Evolutionary conservation across 495 filamentous ascomycete species (phyloP).

Genomic region (Podospora pseudoanserina): DNA sequence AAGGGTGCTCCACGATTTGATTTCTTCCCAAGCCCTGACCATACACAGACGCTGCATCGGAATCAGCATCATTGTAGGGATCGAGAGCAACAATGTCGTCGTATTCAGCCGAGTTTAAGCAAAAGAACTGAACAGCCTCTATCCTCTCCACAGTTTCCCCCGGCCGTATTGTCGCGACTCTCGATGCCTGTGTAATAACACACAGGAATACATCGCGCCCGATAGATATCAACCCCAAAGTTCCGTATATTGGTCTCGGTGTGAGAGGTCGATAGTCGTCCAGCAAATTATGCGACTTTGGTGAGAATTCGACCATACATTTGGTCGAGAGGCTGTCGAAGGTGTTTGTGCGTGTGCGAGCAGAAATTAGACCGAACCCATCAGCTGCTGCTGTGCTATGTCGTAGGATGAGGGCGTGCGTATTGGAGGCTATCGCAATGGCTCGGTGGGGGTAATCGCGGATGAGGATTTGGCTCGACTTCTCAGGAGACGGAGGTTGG

Average conservation of each 20-base stretch:
- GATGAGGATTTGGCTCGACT: constrained; percentile 55
- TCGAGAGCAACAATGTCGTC: constrained; percentile 66
- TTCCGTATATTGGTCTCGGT: constrained; percentile 75
- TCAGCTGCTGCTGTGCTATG: constrained; percentile 60
- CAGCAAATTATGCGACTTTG: constrained; percentile 60
- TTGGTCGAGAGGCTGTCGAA: constrained; percentile 46
- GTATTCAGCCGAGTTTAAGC: constrained; percentile 77
- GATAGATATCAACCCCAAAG: constrained; percentile 84
- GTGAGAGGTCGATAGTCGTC: constrained; percentile 69
- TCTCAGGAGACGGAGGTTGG: constrained; percentile 40
- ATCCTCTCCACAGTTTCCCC: constrained; percentile 88
- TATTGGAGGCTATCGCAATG: constrained; percentile 73
- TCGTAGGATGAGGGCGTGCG: constrained; percentile 79
- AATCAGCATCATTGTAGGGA: constrained; percentile 43
- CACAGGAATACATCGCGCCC: constrained; percentile 85
- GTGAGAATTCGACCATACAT: constrained; percentile 85
- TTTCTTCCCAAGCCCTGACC: constrained; percentile 56
- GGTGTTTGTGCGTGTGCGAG: constrained; percentile 34
- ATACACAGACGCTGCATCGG: constrained; percentile 51
- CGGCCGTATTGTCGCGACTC: constrained; percentile 77
- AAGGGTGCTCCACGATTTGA: constrained; percentile 81
- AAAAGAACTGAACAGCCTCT: constrained; percentile 85
- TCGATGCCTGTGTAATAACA: constrained; percentile 73
- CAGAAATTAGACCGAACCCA: constrained; percentile 46
- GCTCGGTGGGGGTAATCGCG: constrained; percentile 79